These are phyloP conservation scores for Botrytis deweyae DNA, from an alignment of 2,329 filamentous ascomycete genomes.

Conservation along the genomic window DNA sequence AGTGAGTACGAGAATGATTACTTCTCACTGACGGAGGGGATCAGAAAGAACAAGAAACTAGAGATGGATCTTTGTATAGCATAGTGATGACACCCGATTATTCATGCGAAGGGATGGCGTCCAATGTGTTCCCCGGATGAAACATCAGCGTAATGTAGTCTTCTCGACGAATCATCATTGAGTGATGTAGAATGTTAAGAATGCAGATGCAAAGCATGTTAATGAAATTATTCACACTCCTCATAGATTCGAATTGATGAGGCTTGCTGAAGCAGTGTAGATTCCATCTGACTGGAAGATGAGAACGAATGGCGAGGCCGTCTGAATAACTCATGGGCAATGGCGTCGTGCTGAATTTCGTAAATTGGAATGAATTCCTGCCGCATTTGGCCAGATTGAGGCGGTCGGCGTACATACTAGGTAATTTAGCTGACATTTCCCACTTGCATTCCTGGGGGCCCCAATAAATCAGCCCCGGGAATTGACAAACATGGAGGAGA, in stretches of 20 bases:
- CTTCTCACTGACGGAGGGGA: conserved; percentile 13
- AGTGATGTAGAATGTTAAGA: not conserved
- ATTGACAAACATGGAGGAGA: not conserved
- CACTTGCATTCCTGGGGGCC: conserved; percentile 14
- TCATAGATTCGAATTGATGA: not conserved
- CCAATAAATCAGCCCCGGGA: conserved; percentile 5
- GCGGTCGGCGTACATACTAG: not conserved
- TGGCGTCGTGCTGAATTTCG: conserved; percentile 5
- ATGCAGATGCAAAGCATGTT: conserved; percentile 4
- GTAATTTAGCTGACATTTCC: conserved; percentile 6
- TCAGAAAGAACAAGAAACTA: conserved; percentile 10
- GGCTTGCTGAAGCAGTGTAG: conserved; percentile 3
- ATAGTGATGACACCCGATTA: conserved; percentile 15
- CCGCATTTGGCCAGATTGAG: conserved; percentile 7
- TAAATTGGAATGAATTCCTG: conserved; percentile 19
- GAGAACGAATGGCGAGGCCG: not conserved
- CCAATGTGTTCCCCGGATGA: conserved; percentile 20
- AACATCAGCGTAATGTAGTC: conserved; percentile 19
- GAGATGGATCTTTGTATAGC: not conserved
- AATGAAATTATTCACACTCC: not conserved
- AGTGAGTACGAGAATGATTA: conserved; percentile 20
- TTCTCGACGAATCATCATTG: conserved; percentile 8
- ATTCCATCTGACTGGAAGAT: not conserved
- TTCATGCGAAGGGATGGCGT: conserved; percentile 16
- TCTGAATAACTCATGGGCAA: not conserved